Evolutionary conservation across 768 basidiomycete genomes (phyloP).

Genomic region (Mycena floridula): DNA sequence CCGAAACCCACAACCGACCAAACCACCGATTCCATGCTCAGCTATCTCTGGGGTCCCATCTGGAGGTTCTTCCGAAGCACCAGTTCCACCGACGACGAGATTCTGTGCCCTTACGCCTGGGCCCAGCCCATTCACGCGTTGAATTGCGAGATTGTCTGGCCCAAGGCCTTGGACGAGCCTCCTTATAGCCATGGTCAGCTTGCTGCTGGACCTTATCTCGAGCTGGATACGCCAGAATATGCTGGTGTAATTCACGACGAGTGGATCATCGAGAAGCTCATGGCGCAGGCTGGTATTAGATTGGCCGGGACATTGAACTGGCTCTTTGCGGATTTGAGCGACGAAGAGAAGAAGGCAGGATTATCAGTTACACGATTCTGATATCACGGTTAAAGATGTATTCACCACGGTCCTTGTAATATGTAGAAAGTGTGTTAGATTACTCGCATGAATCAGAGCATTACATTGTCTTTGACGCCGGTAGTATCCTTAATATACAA

Average conservation of each 20-base stretch:
- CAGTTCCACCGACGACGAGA: slow-evolving; percentile 40
- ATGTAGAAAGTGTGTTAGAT: no score
- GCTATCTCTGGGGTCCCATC: neutral
- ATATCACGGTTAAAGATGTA: no score
- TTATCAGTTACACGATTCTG: no score
- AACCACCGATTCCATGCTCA: slow-evolving; percentile 2
- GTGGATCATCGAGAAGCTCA: slow-evolving; percentile 73
- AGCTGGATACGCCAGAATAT: slow-evolving; percentile 82
- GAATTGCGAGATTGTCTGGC: slow-evolving; percentile 84
- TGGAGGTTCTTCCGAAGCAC: slow-evolving; percentile 6
- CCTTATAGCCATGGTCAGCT: slow-evolving; percentile 25
- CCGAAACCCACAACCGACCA: slow-evolving; percentile 25
- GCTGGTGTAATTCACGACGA: slow-evolving; percentile 58
- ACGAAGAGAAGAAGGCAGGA: neutral
- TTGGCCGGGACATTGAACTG: slow-evolving; percentile 81
- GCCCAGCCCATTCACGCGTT: slow-evolving; percentile 63
- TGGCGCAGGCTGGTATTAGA: slow-evolving; percentile 79
- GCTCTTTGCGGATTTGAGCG: slow-evolving; percentile 41
- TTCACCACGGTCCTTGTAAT: no score
- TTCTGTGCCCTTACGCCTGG: slow-evolving; percentile 78
- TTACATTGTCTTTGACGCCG: no score
- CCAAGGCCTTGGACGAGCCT: slow-evolving; percentile 54
- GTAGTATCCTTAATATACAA: no score
- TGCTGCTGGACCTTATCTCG: slow-evolving; percentile 33
- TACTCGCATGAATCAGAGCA: no score